Evolutionary conservation across 169 alveolate species (phyloP).

Genomic region (Pseudocohnilembus persalinus): DNA sequence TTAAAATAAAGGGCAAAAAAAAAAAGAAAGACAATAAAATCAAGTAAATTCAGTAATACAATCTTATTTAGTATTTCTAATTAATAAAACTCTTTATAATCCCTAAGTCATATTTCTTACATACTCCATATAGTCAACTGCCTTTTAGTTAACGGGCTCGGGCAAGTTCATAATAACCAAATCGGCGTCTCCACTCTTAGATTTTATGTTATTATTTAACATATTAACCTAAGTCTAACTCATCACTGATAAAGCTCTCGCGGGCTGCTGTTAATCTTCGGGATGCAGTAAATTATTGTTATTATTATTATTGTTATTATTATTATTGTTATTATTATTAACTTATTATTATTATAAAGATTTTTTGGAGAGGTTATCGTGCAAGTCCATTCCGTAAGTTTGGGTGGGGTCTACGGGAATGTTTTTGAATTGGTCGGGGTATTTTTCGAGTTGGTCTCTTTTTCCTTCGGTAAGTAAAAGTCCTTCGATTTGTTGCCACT

Average conservation of each 20-base stretch:
- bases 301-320: too few relatives aligned
- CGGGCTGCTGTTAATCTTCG: neutral
- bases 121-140: neutral
- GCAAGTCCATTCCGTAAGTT: neutral
- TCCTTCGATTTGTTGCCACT: neutral
- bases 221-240: neutral
- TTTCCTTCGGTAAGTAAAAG: neutral
- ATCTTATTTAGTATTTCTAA: conserved; percentile 42
- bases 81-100: conserved; percentile 32
- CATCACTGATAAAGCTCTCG: neutral
- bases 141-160: neutral
- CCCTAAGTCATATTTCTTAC: conserved; percentile 18
- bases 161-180: neutral
- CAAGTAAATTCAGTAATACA: conserved; percentile 35
- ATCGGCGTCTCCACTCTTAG: neutral
- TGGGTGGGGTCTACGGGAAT: neutral
- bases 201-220: too few relatives aligned
- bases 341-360: too few relatives aligned
- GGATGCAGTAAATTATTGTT: neutral
- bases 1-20: too few relatives aligned
- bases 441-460: neutral
- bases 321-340: too few relatives aligned
- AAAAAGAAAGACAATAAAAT: neutral
- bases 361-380: too few relatives aligned
- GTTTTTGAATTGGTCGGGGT: neutral